Conservation (phyloP, 306 rosid genomes). For the Vigna hirtella region DNA sequence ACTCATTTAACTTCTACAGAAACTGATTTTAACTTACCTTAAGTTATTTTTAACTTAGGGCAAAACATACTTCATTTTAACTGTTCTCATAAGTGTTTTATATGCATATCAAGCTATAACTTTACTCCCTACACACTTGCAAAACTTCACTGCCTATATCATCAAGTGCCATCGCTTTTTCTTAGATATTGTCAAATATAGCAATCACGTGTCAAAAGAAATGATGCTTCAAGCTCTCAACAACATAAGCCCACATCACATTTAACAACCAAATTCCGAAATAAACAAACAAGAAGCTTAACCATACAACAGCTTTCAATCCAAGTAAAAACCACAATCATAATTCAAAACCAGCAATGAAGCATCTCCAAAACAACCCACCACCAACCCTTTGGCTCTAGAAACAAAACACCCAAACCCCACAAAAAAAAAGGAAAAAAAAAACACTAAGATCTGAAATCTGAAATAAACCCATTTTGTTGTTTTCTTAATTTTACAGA, state of each 20-base stretch:
- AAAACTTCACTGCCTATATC: not conserved
- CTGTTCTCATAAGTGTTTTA: not conserved
- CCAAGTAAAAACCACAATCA: conserved; percentile 12
- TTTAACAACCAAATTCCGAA: conserved; percentile 4
- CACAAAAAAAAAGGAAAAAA: not conserved
- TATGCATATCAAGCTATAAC: not conserved
- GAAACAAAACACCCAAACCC: conserved; percentile 9
- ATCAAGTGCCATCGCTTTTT: not conserved
- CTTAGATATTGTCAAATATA: not conserved
- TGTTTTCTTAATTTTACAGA: not conserved
- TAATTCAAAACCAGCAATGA: not conserved
- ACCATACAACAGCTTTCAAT: conserved; percentile 6
- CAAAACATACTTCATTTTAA: not conserved
- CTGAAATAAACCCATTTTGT: not conserved
- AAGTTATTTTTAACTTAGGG: not conserved
- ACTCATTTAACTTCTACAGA: not conserved
- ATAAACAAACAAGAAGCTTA: not conserved
- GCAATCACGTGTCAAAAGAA: not conserved
- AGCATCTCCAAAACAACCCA: not conserved
- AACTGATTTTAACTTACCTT: not conserved
- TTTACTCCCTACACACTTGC: not conserved
- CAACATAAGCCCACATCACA: not conserved
- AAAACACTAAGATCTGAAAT: conserved; percentile 30
- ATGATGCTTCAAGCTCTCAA: not conserved
- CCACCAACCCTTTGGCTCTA: conserved; percentile 1